Percentiles rank a stretch among this genome's conserved stretches.
phyloP scores from a whole-genome alignment of 2,329 filamentous ascomycete genomes.

The Colletotrichum orbiculare region DNA sequence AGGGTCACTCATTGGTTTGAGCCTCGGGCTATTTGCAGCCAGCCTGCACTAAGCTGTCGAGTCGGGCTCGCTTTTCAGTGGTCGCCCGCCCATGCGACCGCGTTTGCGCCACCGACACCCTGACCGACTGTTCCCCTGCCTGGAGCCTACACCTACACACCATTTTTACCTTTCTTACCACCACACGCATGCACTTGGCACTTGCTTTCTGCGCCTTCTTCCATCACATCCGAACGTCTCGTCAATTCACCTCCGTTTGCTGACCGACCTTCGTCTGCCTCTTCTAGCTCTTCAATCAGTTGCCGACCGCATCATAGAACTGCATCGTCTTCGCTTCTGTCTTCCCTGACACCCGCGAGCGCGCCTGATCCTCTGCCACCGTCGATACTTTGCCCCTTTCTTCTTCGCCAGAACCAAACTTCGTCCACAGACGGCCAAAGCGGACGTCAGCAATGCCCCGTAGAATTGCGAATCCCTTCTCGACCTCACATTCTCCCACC shows the following conservation, averaged over 20 bases:
- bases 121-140: conserved; percentile 35
- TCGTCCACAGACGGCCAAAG: conserved; percentile 24
- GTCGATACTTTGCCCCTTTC: conserved; percentile 19
- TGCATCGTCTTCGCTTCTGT: conserved; percentile 14
- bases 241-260: conserved; percentile 12
- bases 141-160: conserved; percentile 15
- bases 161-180: too few species aligned
- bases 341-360: not conserved
- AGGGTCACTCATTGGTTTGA: conserved; percentile 13
- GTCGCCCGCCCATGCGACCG: conserved; percentile 27
- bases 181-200: too few species aligned
- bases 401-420: conserved; percentile 13
- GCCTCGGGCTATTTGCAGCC: conserved; percentile 5
- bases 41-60: not conserved
- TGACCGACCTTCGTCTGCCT: conserved; percentile 22
- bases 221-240: conserved; percentile 26
- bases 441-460: conserved; percentile 63
- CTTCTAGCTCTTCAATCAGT: conserved; percentile 12
- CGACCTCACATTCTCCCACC: conserved; percentile 58
- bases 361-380: conserved; percentile 14
- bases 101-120: conserved; percentile 34
- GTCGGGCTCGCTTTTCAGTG: conserved; percentile 24
- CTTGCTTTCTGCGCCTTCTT: conserved; percentile 17
- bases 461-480: conserved; percentile 68
- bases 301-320: conserved; percentile 16